Evolutionary conservation across 805 yeast species (phyloP).

Genomic region (Candida verbasci): DNA sequence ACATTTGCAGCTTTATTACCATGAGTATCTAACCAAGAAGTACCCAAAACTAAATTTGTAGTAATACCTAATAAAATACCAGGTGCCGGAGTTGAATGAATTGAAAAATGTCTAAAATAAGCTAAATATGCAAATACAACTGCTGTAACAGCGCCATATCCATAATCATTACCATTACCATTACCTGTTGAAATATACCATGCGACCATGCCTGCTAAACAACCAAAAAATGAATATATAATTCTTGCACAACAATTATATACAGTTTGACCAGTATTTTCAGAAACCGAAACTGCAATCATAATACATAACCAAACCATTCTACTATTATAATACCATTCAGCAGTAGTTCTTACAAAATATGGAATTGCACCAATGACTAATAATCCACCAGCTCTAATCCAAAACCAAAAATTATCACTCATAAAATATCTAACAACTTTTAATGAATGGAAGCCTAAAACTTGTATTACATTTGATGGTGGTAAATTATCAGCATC

Average conservation of each 20-base stretch:
- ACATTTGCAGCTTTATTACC: conserved; percentile 16
- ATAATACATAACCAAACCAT: conserved; percentile 29
- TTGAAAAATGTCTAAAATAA: conserved; percentile 28
- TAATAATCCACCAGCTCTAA: conserved; percentile 20
- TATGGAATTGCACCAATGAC: conserved; percentile 22
- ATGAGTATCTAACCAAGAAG: conserved; percentile 25
- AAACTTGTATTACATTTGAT: conserved; percentile 15
- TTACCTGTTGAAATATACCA: conserved; percentile 33
- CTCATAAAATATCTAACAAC: conserved; percentile 15
- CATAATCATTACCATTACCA: conserved; percentile 30
- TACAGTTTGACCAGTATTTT: conserved; percentile 27
- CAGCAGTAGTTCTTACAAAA: conserved; percentile 23
- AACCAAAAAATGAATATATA: conserved; percentile 24
- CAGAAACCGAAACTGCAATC: conserved; percentile 26
- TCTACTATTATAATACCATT: conserved; percentile 22
- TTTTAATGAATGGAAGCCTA: conserved; percentile 15
- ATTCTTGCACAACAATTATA: conserved; percentile 21
- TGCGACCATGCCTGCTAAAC: conserved; percentile 23
- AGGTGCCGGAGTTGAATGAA: conserved; percentile 23
- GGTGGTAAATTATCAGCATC: conserved; percentile 29
- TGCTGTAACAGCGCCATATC: conserved; percentile 25
- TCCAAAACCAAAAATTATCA: conserved; percentile 26
- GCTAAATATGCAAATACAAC: conserved; percentile 18
- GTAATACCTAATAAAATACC: conserved; percentile 23
- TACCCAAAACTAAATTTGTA: conserved; percentile 26